Percentiles rank a stretch among this genome's conserved stretches.
These are phyloP conservation scores for Beta corolliflora DNA, from an alignment of 179 eudicot species.

Conservation along the genomic window DNA sequence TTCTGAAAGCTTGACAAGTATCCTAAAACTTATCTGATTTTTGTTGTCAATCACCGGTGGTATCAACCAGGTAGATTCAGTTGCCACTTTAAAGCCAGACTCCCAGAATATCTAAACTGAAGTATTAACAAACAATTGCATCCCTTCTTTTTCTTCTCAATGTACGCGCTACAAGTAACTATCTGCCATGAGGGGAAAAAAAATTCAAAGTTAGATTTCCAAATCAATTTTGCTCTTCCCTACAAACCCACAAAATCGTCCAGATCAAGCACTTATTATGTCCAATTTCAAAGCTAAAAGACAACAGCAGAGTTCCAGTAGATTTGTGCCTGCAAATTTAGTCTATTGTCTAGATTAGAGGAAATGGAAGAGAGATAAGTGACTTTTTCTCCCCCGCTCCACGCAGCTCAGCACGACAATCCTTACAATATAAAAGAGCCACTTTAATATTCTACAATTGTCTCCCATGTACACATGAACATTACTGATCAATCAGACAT, in stretches of 20 bases:
- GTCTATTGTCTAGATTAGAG: not conserved
- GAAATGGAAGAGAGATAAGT: too few relatives aligned
- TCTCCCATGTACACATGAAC: not conserved
- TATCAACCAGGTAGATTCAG: slow-evolving; percentile 7
- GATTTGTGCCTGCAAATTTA: not conserved
- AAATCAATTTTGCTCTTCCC: not conserved
- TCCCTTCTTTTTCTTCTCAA: not conserved
- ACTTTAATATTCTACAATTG: not conserved
- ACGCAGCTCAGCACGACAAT: not conserved
- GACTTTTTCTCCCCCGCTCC: not conserved
- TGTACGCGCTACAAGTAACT: slow-evolving; percentile 33
- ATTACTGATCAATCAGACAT: not conserved
- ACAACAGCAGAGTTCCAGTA: not conserved
- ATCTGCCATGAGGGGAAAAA: slow-evolving; percentile 25
- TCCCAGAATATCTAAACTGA: slow-evolving; percentile 11
- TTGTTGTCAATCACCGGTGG: slow-evolving; percentile 4
- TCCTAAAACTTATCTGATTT: slow-evolving; percentile 18
- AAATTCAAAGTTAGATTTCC: slow-evolving; percentile 13
- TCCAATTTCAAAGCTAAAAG: not conserved
- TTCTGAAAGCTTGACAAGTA: not conserved
- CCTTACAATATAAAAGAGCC: not conserved
- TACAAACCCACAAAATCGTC: not conserved
- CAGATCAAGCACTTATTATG: not conserved
- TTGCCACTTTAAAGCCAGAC: slow-evolving; percentile 12
- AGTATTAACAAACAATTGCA: slow-evolving; percentile 25